phyloP scores from a whole-genome alignment of 1,284 basidiomycete genomes.

The Fistulina hepatica region DNA sequence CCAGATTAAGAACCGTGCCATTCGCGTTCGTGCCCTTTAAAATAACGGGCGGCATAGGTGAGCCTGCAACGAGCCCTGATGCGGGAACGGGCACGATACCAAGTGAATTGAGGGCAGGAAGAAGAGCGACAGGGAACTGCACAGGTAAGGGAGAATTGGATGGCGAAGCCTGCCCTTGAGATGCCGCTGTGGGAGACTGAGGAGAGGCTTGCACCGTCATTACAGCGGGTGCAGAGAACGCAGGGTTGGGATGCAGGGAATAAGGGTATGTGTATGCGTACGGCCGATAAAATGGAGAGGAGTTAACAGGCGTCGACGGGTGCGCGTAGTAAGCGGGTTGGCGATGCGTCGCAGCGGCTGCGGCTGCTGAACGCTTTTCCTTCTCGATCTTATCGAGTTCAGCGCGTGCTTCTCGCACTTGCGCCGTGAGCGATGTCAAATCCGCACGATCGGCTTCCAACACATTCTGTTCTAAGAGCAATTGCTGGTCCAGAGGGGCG shows the following conservation, averaged over 20 bases:
- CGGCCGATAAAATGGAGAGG: too few relatives aligned
- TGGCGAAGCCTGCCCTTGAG: conserved; percentile 18
- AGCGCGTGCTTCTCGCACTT: conserved; percentile 47
- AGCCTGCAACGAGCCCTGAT: conserved; percentile 42
- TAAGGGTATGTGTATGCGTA: not conserved
- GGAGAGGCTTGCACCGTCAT: not conserved
- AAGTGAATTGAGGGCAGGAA: conserved; percentile 55
- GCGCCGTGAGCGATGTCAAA: conserved; percentile 39
- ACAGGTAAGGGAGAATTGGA: conserved; percentile 49
- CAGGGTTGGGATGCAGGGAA: not conserved
- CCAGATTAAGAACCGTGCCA: conserved; percentile 58
- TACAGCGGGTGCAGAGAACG: not conserved
- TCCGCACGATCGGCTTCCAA: conserved; percentile 57
- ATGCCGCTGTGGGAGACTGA: conserved; percentile 18
- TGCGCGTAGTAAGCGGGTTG: too few relatives aligned
- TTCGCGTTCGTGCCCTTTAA: conserved; percentile 56
- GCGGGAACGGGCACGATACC: conserved; percentile 64
- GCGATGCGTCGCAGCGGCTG: too few relatives aligned
- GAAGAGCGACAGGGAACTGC: conserved; percentile 56
- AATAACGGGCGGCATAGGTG: conserved; percentile 56
- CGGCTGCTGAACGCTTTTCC: conserved; percentile 40
- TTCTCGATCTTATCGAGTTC: conserved; percentile 58
- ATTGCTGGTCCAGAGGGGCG: conserved; percentile 49
- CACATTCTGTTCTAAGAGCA: conserved; percentile 48
- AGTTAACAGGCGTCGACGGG: too few relatives aligned